These are phyloP conservation scores for Nectriaceae sp. DNA, from an alignment of 2,329 filamentous ascomycete genomes.

Conservation along the genomic window DNA sequence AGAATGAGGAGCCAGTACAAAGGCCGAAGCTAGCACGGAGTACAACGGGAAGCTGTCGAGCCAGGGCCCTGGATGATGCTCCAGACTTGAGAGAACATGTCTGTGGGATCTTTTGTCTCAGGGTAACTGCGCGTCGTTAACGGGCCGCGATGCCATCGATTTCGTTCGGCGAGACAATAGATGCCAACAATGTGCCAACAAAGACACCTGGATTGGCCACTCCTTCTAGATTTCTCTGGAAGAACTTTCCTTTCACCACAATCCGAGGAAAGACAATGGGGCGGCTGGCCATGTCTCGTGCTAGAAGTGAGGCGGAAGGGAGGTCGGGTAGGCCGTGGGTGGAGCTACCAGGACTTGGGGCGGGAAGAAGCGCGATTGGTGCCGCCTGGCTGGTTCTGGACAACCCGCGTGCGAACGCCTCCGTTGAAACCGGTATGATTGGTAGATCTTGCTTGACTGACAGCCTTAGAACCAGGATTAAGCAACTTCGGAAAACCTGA, in stretches of 20 bases:
- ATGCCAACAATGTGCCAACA: background rate
- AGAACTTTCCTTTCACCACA: background rate
- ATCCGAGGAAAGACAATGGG: background rate
- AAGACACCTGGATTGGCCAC: background rate
- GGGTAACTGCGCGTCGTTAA: background rate
- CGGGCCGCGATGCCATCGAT: background rate
- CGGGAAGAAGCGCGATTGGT: constrained; percentile 33
- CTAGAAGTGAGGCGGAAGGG: constrained; percentile 29
- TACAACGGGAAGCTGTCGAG: constrained; percentile 8
- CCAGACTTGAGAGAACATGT: background rate
- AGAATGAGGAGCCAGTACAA: constrained; percentile 18
- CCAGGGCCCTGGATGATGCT: background rate
- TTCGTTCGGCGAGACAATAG: background rate
- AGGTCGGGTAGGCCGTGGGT: constrained; percentile 31
- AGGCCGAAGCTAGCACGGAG: constrained; percentile 22
- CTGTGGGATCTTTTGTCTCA: background rate
- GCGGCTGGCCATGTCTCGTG: background rate
- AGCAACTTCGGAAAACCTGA: background rate
- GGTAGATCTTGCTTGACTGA: constrained; percentile 22
- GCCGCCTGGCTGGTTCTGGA: constrained; percentile 30
- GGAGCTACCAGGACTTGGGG: constrained; percentile 23
- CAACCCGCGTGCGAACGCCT: constrained; percentile 18
- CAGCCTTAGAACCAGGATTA: constrained; percentile 11
- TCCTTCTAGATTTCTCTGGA: background rate
- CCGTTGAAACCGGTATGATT: constrained; percentile 20